These are phyloP conservation scores for Digitaria exilis DNA, from an alignment of 202 grass and related monocot species.

Conservation along the genomic window DNA sequence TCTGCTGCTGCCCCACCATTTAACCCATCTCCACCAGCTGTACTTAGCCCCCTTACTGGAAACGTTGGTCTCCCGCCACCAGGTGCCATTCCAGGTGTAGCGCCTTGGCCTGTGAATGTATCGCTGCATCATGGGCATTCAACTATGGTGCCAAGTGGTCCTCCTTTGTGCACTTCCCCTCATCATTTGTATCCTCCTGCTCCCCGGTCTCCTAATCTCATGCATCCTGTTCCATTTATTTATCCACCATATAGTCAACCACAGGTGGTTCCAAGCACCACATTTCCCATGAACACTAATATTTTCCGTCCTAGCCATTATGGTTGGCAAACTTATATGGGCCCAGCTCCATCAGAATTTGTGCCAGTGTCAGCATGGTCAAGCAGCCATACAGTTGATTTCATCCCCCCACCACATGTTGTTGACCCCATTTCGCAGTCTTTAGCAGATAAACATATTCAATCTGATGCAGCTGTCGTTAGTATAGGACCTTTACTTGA, in stretches of 20 bases:
- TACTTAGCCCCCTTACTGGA: constrained; percentile 68
- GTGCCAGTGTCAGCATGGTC: constrained; percentile 72
- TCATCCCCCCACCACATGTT: constrained; percentile 50
- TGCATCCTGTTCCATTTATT: constrained; percentile 87
- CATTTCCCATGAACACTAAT: constrained; percentile 79
- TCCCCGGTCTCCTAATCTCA: constrained; percentile 71
- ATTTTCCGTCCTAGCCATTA: constrained; percentile 81
- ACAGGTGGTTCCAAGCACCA: constrained; percentile 67
- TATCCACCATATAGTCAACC: constrained; percentile 89
- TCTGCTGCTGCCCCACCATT: constrained; percentile 93
- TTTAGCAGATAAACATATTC: constrained; percentile 62
- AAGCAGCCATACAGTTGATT: constrained; percentile 59
- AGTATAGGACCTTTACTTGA: constrained; percentile 69
- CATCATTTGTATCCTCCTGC: constrained; percentile 78
- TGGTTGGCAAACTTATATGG: constrained; percentile 88
- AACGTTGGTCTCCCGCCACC: constrained; percentile 72
- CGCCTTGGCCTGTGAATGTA: constrained; percentile 84
- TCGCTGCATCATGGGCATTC: constrained; percentile 69
- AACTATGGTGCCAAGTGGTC: constrained; percentile 68
- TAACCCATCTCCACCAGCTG: constrained; percentile 76
- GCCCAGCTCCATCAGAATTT: constrained; percentile 74
- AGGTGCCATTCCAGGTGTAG: constrained; percentile 66
- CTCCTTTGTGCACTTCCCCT: constrained; percentile 88
- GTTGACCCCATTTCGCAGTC: constrained; percentile 69
- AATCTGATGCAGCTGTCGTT: constrained; percentile 71